Conservation (phyloP, 192 early-diverging fungal genomes). For the Dispira simplex region DNA sequence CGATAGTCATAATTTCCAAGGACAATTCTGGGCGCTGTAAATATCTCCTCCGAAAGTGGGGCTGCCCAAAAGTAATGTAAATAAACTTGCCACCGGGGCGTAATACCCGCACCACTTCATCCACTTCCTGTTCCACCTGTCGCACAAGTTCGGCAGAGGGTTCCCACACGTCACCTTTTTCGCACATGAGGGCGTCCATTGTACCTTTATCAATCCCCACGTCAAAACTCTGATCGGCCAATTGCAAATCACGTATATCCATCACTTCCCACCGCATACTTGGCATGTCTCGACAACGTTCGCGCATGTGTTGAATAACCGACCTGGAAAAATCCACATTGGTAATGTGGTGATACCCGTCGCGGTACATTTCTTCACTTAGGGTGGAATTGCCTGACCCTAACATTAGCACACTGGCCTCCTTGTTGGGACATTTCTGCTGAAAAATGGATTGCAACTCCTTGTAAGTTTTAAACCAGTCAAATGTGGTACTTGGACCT, state of each 20-base stretch:
- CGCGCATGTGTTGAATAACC: conserved; percentile 64
- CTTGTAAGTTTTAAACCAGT: conserved; percentile 80
- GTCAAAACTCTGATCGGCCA: conserved; percentile 46
- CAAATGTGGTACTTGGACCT: conserved; percentile 39
- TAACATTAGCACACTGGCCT: conserved; percentile 57
- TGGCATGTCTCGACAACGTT: conserved; percentile 20
- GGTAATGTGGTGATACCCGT: conserved; percentile 50
- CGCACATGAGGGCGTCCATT: conserved; percentile 80
- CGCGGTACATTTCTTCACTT: conserved; percentile 63
- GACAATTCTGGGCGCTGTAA: conserved; percentile 49
- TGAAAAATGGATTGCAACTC: conserved; percentile 47
- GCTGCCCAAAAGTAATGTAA: conserved; percentile 85
- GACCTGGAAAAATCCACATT: conserved; percentile 70
- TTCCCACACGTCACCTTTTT: conserved; percentile 76
- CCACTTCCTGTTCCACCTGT: conserved; percentile 50
- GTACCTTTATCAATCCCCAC: conserved; percentile 81
- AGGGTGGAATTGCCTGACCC: conserved; percentile 78
- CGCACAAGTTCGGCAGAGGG: conserved; percentile 52
- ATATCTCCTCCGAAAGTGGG: conserved; percentile 69
- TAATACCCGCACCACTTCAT: conserved; percentile 61
- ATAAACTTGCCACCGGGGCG: conserved; percentile 63
- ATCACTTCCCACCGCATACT: conserved; percentile 40
- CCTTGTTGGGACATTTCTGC: conserved; percentile 31
- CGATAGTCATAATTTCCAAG: conserved; percentile 46
- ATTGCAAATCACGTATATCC: conserved; percentile 59